Percentiles rank a stretch among this genome's conserved stretches.
Evolutionary conservation across 2,329 filamentous ascomycete genomes (phyloP).

Genomic region (Aspergillus sp.): DNA sequence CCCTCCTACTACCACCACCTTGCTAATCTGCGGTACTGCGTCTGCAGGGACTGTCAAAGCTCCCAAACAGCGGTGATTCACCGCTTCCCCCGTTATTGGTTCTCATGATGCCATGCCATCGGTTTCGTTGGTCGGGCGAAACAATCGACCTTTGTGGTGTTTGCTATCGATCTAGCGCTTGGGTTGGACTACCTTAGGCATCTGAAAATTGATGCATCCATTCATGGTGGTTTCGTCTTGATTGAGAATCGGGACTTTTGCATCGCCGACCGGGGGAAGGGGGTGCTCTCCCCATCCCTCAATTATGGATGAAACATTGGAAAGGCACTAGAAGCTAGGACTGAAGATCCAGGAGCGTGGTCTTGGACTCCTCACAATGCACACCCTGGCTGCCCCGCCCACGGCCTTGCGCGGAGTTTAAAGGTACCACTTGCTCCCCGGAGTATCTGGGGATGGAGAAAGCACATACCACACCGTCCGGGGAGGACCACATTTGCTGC

Average conservation of each 20-base stretch:
- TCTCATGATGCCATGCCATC: slow-evolving; percentile 16
- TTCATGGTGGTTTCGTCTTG: too few species aligned
- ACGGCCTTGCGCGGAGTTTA: slow-evolving; percentile 10
- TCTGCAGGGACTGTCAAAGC: slow-evolving; percentile 5
- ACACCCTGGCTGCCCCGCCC: not conserved
- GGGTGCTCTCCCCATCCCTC: too few species aligned
- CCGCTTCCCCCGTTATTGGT: slow-evolving; percentile 21
- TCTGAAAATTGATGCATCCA: not conserved
- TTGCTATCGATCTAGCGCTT: not conserved
- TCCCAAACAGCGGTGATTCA: slow-evolving; percentile 24
- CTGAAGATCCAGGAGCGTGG: slow-evolving; percentile 4
- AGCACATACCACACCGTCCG: not conserved
- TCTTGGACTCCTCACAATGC: not conserved
- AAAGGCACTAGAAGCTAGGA: slow-evolving; percentile 4
- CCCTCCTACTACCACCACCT: not conserved
- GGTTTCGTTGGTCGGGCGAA: not conserved
- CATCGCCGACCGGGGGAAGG: slow-evolving; percentile 2
- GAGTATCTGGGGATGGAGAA: not conserved
- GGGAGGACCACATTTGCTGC: not conserved
- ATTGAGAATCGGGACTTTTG: not conserved
- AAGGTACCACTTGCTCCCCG: not conserved
- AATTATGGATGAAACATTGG: slow-evolving; percentile 1
- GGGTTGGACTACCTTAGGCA: not conserved
- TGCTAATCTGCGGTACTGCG: not conserved
- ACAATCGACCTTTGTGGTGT: not conserved